phyloP scores from a whole-genome alignment of 345 rosid species.

The Lenwebbia sp. region DNA sequence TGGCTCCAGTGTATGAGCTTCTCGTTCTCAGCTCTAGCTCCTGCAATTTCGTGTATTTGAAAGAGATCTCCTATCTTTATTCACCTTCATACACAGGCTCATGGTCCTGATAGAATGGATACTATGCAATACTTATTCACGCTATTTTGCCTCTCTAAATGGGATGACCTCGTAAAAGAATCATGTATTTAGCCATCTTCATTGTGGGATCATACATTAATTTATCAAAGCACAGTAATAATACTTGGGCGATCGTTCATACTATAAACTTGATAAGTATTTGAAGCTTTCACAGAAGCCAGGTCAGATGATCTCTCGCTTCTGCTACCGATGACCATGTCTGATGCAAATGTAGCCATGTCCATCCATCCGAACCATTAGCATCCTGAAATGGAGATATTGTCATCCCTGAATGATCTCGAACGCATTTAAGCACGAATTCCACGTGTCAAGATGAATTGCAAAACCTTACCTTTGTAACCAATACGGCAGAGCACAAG shows the following conservation, averaged over 20 bases:
- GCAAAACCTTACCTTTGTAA: constrained; percentile 32
- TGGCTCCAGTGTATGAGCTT: neutral
- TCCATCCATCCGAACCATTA: constrained; percentile 15
- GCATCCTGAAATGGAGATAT: constrained; percentile 23
- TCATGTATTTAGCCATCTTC: neutral
- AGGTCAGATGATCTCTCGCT: constrained; percentile 31
- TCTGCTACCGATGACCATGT: constrained; percentile 41
- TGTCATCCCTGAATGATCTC: neutral
- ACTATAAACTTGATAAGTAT: neutral
- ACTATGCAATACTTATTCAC: neutral
- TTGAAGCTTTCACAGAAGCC: constrained; percentile 10
- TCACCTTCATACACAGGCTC: neutral
- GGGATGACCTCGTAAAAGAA: neutral
- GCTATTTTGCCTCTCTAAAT: neutral
- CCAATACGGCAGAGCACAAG: constrained; percentile 37
- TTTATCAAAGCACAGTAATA: neutral
- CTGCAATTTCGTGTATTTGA: neutral
- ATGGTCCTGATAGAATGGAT: neutral
- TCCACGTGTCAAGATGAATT: neutral
- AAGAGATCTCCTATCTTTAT: neutral
- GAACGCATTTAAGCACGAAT: neutral
- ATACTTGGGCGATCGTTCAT: neutral
- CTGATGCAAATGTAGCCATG: constrained; percentile 52
- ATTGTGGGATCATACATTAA: neutral
- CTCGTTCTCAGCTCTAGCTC: neutral